Evolutionary conservation across 2,329 filamentous ascomycete species (phyloP), one percentile per base, ranked within the genome.

Genomic region (Colletotrichum truncatum): DNA sequence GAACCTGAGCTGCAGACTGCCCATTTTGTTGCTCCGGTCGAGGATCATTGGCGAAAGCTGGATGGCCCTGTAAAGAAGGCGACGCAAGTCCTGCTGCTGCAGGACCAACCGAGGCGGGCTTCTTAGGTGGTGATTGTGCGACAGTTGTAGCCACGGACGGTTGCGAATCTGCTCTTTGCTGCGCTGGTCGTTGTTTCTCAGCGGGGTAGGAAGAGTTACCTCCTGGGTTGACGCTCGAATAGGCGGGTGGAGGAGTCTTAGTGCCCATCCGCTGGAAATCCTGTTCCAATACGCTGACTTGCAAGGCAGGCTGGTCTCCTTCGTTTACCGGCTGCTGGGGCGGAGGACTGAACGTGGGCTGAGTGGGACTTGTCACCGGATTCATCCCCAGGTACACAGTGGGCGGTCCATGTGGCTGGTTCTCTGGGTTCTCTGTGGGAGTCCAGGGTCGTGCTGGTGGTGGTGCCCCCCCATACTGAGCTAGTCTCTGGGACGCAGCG

Each of bases 161-260:
- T 1, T 73, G 66, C 9, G 75, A 69, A 45, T 69, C 72, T 23
- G 70, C 55, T 34, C 71, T 68, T 28, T 65, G 57, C 72, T 66
- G 72, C 72, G 65, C 76, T 71, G 84, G 81, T 66, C 85, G 82
- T 72, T 88, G 88, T 75, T 98, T 98, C 74, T 98, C 94, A 69
- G 88, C 89, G 0, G 93, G 91, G 77, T 94, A 96, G 80, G 87
- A 71, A 78, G 89, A 72, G 76, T 83, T 73, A 26, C 78, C 77
- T 39, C 77, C 78, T 1, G 83, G 78, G 62, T 84, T 88, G 46
- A 97, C 87, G 72, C 91, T 96, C 9, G 93, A 96, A 77, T 99
- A 99, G 6, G 96, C 95, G n/a, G 96, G 96, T 18, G 96, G 96
- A 12, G 95, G 94, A 57, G 93, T 94, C 21, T 93, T 92, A 28